Conservation (phyloP, 495 filamentous ascomycete species). For the Lichenothelia convexa region DNA sequence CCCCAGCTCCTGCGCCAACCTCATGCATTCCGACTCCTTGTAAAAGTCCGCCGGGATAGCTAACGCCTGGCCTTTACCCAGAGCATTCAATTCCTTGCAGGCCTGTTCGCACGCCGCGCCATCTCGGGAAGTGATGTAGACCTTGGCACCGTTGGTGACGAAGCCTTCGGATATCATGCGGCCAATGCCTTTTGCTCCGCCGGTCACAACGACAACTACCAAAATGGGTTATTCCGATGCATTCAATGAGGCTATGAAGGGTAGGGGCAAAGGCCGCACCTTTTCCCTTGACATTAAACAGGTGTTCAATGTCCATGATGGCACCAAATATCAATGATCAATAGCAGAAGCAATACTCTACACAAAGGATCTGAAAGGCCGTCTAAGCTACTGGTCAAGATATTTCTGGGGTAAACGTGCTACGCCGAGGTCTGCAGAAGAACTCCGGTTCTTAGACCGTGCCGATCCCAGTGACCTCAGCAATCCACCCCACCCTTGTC, state of each 20-base stretch:
- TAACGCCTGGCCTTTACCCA: slow-evolving; percentile 42
- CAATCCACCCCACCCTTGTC: too few species aligned
- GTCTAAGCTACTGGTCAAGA: too few species aligned
- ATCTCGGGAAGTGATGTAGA: slow-evolving; percentile 68
- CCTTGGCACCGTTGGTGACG: slow-evolving; percentile 21
- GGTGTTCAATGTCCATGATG: slow-evolving; percentile 12
- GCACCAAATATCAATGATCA: not conserved
- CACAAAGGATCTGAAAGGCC: too few species aligned
- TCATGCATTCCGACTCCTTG: slow-evolving; percentile 49
- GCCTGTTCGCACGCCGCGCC: slow-evolving; percentile 40
- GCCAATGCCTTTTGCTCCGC: slow-evolving; percentile 19
- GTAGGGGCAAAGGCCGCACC: too few species aligned
- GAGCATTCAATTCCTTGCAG: slow-evolving; percentile 38
- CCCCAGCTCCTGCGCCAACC: slow-evolving; percentile 41
- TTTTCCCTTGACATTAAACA: slow-evolving; percentile 19
- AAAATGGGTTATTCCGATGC: too few species aligned
- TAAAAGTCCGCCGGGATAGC: slow-evolving; percentile 57
- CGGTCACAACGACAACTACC: slow-evolving; percentile 19
- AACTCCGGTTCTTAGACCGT: too few species aligned
- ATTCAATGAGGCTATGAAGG: too few species aligned
- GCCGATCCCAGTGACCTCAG: too few species aligned
- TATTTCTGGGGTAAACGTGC: too few species aligned
- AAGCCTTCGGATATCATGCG: slow-evolving; percentile 21
- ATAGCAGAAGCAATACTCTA: too few species aligned
- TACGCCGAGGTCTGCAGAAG: too few species aligned